phyloP scores from a whole-genome alignment of 1,284 basidiomycete species.

The Ganoderma lingzhi region DNA sequence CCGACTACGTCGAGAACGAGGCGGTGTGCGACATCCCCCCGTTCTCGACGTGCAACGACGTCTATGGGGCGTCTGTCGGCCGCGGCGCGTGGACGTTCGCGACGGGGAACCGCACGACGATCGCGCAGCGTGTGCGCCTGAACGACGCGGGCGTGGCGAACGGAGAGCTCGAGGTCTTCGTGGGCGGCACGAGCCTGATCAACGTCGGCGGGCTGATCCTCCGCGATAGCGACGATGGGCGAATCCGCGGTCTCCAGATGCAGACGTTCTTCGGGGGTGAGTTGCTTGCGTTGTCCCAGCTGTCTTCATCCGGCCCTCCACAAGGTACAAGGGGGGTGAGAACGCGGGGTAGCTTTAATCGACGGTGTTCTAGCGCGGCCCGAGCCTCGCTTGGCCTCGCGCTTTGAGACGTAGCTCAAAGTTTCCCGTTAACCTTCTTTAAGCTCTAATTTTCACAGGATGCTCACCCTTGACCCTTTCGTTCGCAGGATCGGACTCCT shows the following conservation, averaged over 20 bases:
- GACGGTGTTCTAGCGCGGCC: neutral
- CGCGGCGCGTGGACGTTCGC: slow-evolving; percentile 74
- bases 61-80: slow-evolving; percentile 76
- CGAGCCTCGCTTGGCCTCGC: neutral
- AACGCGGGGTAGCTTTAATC: neutral
- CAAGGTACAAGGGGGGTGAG: neutral
- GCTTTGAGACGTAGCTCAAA: neutral
- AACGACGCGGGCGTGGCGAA: slow-evolving; percentile 71
- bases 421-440: neutral
- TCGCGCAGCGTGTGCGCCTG: slow-evolving; percentile 67
- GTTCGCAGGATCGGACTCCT: slow-evolving; percentile 50
- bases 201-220: slow-evolving; percentile 58
- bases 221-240: slow-evolving; percentile 51
- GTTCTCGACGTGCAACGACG: slow-evolving; percentile 65
- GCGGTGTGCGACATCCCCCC: slow-evolving; percentile 61
- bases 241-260: slow-evolving; percentile 67
- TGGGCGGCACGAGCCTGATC: slow-evolving; percentile 65
- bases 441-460: neutral
- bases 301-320: neutral
- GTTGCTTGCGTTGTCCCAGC: slow-evolving; percentile 29
- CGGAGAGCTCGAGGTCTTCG: slow-evolving; percentile 63
- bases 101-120: slow-evolving; percentile 66
- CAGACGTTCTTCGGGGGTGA: slow-evolving; percentile 75
- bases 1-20: slow-evolving; percentile 64
- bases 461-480: slow-evolving; percentile 12